These are phyloP conservation scores for Exidia glandulosa DNA, from an alignment of 768 basidiomycete genomes.

Conservation along the genomic window DNA sequence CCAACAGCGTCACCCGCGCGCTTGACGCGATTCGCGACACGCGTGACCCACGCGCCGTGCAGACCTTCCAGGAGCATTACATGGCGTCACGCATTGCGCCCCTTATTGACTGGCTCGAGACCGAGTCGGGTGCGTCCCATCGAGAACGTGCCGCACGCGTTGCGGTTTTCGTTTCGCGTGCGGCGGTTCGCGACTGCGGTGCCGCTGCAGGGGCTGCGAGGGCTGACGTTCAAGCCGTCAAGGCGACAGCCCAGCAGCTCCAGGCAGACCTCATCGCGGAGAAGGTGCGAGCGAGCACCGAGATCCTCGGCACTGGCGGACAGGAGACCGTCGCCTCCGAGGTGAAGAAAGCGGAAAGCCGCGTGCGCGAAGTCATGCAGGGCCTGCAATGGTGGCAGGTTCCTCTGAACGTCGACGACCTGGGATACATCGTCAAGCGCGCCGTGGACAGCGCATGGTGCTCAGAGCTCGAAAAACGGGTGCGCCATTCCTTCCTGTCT, in stretches of 20 bases:
- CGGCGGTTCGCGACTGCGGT: slow-evolving; percentile 6
- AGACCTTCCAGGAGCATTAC: slow-evolving; percentile 54
- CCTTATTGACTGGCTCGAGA: slow-evolving; percentile 30
- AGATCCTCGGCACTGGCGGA: slow-evolving; percentile 4
- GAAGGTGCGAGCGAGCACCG: slow-evolving; percentile 30
- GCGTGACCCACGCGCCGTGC: slow-evolving; percentile 38
- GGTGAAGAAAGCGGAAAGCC: slow-evolving; percentile 24
- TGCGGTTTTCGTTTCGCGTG: neutral
- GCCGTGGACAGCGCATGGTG: slow-evolving; percentile 5
- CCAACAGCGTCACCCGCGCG: slow-evolving; percentile 45
- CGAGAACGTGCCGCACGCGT: neutral
- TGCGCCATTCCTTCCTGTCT: neutral
- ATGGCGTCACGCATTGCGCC: slow-evolving; percentile 46
- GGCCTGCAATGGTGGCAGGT: slow-evolving; percentile 35
- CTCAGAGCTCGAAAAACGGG: slow-evolving; percentile 5
- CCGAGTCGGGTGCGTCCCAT: neutral
- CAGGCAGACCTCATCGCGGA: slow-evolving; percentile 18
- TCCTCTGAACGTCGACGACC: slow-evolving; percentile 10
- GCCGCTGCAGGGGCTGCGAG: neutral
- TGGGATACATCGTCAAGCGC: slow-evolving; percentile 3
- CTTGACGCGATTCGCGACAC: slow-evolving; percentile 38
- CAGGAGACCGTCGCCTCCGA: slow-evolving; percentile 24
- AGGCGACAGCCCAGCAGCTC: slow-evolving; percentile 7
- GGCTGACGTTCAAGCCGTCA: slow-evolving; percentile 2
- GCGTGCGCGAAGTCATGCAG: slow-evolving; percentile 30